Evolutionary conservation across 1,284 basidiomycete genomes (phyloP).

Genomic region (Dichomitus squalens): DNA sequence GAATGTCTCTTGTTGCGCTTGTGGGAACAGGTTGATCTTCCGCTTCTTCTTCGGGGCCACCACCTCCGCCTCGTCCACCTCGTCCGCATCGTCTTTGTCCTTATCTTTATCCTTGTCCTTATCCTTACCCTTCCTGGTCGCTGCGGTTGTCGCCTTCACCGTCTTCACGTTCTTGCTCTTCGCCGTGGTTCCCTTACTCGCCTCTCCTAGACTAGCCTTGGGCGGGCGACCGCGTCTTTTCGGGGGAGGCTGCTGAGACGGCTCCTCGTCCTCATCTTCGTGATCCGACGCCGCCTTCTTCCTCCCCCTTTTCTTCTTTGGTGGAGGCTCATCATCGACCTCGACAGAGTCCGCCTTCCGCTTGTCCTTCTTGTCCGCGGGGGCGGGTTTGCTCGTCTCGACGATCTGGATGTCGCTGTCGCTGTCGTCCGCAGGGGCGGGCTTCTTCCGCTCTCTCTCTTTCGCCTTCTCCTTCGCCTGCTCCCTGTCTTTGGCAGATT

Average conservation of each 20-base stretch:
- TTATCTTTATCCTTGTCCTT: not conserved
- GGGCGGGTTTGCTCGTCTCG: slow-evolving; percentile 5
- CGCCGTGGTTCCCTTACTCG: not conserved
- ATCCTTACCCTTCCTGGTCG: not conserved
- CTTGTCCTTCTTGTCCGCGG: slow-evolving; percentile 32
- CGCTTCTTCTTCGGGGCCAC: slow-evolving; percentile 58
- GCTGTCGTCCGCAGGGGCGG: slow-evolving; percentile 14
- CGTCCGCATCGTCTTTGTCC: not conserved
- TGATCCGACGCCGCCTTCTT: slow-evolving; percentile 1
- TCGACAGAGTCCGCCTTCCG: slow-evolving; percentile 30
- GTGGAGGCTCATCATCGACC: slow-evolving; percentile 7
- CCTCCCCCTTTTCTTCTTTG: slow-evolving; percentile 13
- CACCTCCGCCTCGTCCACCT: slow-evolving; percentile 7
- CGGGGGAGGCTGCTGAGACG: slow-evolving; percentile 7
- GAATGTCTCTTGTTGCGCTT: slow-evolving; percentile 43
- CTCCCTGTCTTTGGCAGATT: slow-evolving; percentile 15
- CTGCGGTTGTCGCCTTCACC: slow-evolving; percentile 2
- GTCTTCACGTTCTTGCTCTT: slow-evolving; percentile 1
- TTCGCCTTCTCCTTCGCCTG: slow-evolving; percentile 26
- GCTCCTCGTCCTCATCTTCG: slow-evolving; percentile 9
- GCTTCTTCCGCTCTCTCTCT: slow-evolving; percentile 29
- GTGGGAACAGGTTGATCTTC: slow-evolving; percentile 59
- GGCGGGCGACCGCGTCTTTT: slow-evolving; percentile 17
- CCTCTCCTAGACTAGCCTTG: slow-evolving; percentile 4
- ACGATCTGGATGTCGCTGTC: slow-evolving; percentile 22